Base-by-base conservation (phyloP, 352 stramenopile genomes). In the Globisporangium megalacanthum region DNA sequence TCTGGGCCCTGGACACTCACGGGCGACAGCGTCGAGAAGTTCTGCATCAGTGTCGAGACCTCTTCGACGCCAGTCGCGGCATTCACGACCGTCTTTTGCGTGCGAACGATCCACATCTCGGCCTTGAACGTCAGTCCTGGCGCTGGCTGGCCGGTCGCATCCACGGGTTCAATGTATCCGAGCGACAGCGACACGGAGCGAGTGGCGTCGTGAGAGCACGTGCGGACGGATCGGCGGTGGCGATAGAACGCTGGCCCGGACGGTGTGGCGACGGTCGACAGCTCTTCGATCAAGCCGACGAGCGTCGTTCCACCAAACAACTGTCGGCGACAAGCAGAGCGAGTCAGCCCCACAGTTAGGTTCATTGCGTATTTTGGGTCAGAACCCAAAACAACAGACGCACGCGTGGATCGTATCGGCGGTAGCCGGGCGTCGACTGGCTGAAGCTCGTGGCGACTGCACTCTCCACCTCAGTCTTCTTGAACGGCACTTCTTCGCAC, bases 11-110 rank as follows among this genome's bases (percentile, higher is more conserved):
- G 44, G 7, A 49, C 44, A 14, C 44, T 49, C 5, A 31, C 44
- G 7, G 19, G 44, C 19, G 44, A 29, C n/a, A 49, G 20, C 19
- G n/a, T 49, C 44, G n/a, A 31, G n/a, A 49, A 49, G 44, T 49
- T 49, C 44, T 49, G 44, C 44, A 48, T 9, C 5, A 49, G n/a
- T 10, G 44, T 49, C 44, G 44, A 49, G n/a, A 49, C n/a, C 44
- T 49, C 42, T 19, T 48, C 15, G 42, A 19, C 42, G 42, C 42
- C 42, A n/a, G 42, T 48, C 17, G 42, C 17, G 17, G 20, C 42
- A 19, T 48, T 48, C 42, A 48, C 42, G 42, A 22, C 6, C 15
- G 42, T 48, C 42, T 29, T 48, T 19, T 48, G 42, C 17, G 42
- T 25, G 6, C 42, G 42, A 3, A 48, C 42, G 42, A 48, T 48